phyloP scores from a whole-genome alignment of 345 rosid species.

The Hibiscus mutabilis region DNA sequence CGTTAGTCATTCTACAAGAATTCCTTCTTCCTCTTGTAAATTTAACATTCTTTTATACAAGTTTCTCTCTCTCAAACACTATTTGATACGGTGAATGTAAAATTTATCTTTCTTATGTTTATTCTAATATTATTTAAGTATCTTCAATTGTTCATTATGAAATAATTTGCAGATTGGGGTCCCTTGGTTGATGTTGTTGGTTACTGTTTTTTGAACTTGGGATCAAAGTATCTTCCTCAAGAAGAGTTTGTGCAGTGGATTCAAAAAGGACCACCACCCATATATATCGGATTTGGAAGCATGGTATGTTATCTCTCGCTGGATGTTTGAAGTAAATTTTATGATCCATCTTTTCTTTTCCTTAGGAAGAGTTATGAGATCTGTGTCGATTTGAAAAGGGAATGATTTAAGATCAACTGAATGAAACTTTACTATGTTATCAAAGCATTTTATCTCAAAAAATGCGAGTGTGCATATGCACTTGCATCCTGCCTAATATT shows the following conservation, averaged over 20 bases:
- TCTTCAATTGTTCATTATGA: constrained; percentile 11
- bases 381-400: background rate
- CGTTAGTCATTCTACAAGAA: background rate
- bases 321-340: background rate
- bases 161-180: constrained; percentile 76
- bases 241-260: constrained; percentile 73
- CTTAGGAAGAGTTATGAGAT: background rate
- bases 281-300: constrained; percentile 97
- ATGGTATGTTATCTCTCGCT: constrained; percentile 55
- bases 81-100: background rate
- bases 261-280: constrained; percentile 62
- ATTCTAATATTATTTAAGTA: background rate
- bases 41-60: background rate
- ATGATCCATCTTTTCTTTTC: background rate
- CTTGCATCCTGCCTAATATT: background rate
- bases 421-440: background rate
- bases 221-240: constrained; percentile 64
- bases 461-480: background rate
- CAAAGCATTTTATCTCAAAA: background rate
- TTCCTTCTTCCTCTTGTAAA: background rate
- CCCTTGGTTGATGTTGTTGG: constrained; percentile 93
- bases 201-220: constrained; percentile 85
- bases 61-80: background rate
- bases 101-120: background rate
- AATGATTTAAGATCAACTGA: background rate